Evolutionary conservation across 768 basidiomycete species (phyloP).

Genomic region (Lentinula sp.): DNA sequence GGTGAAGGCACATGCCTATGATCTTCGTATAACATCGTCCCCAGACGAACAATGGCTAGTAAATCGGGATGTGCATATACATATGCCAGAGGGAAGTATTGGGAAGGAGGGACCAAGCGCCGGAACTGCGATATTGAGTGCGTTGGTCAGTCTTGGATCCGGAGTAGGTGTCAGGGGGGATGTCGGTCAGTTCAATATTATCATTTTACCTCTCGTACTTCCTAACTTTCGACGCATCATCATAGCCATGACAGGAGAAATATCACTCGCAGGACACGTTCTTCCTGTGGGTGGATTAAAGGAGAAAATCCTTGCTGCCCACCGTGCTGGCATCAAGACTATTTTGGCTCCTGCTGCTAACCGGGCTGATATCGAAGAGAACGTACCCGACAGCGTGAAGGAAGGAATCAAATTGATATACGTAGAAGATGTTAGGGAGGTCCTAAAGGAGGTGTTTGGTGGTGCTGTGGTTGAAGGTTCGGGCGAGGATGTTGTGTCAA

Average conservation of each 20-base stretch:
- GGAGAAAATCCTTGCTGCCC: slow-evolving; percentile 94
- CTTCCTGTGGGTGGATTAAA: slow-evolving; percentile 94
- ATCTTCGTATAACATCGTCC: slow-evolving; percentile 76
- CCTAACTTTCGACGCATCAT: background rate
- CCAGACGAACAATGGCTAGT: slow-evolving; percentile 74
- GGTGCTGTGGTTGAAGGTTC: slow-evolving; percentile 21
- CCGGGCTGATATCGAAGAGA: slow-evolving; percentile 93
- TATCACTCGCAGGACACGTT: slow-evolving; percentile 93
- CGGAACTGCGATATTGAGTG: slow-evolving; percentile 88
- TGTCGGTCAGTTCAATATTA: slow-evolving; percentile 57
- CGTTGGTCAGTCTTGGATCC: slow-evolving; percentile 89
- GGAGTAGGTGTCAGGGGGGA: slow-evolving; percentile 79
- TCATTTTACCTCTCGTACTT: background rate
- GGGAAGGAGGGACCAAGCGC: slow-evolving; percentile 97
- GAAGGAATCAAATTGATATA: slow-evolving; percentile 92
- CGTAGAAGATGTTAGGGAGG: slow-evolving; percentile 89
- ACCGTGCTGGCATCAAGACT: slow-evolving; percentile 93
- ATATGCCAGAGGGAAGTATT: slow-evolving; percentile 93
- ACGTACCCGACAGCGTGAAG: slow-evolving; percentile 95
- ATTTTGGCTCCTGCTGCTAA: slow-evolving; percentile 85
- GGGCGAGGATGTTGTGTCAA: background rate
- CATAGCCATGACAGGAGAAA: slow-evolving; percentile 96
- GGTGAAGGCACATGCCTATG: slow-evolving; percentile 87
- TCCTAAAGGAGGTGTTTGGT: slow-evolving; percentile 81
- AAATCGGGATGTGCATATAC: slow-evolving; percentile 88